Evolutionary conservation across 306 rosid species (phyloP), one percentile per base, ranked within the genome.

Genomic region (Prunus kanzakura): DNA sequence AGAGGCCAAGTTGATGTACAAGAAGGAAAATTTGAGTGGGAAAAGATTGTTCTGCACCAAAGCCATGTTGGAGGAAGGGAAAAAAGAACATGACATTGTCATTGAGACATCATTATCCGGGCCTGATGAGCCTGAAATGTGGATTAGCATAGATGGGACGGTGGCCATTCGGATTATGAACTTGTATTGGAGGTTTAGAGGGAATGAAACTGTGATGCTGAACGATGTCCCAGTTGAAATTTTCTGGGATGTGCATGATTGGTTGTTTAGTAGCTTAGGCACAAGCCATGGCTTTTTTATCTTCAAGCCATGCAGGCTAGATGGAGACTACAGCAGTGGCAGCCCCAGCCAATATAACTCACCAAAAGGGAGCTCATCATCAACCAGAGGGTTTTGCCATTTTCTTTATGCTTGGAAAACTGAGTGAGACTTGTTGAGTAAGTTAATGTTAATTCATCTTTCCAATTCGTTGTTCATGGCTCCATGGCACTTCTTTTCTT

Each of bases 231-330:
- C 87, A 0, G 81, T 91, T 30, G 84, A 91, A 51, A 83, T 89
- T 8, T 76, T 87, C 41, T 91, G 94, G 97, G 97, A 91, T 55
- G 91, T 89, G 52, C 91, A 91, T 86, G 89, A 89, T 79, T 87
- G 94, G 97, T 60, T 91, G 51, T 89, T 87, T 69, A 76, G 62
- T 64, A 73, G 75, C 2, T 61, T 74, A 61, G 84, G 87, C 32
- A 57, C 80, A 15, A 81, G 89, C 12, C 88, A 86, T 67, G 94
- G 89, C 1, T 74, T 89, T 71, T 89, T 91, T 72, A 82, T 89
- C 38, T 89, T 89, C 85, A 91, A 86, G 82, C 82, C 84, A 66
- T 87, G 82, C 2, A 25, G 47, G 32, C 56, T 61, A 56, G 84
- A 76, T 11, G 72, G 29, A 32, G 23, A 11, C 25, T 75, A 45